Evolutionary conservation across 139 green algal species (phyloP).

Genomic region (Micromonas pusilla): DNA sequence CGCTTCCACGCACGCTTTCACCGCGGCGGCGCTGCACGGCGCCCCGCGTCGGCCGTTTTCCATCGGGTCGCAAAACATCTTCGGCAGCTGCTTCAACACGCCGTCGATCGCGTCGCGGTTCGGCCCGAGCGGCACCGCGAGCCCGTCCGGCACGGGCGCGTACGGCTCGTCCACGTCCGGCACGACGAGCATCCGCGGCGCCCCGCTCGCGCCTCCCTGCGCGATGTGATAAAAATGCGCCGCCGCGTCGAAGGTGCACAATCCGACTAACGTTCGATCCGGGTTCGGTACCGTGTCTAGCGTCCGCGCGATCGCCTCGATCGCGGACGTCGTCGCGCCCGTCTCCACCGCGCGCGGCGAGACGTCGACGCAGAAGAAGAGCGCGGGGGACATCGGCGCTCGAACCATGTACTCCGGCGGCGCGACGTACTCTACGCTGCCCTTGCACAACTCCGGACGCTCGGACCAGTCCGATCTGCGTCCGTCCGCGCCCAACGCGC

Average conservation of each 20-base stretch:
- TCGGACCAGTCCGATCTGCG: constrained; percentile 61
- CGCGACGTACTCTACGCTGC: constrained; percentile 88
- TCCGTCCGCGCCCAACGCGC: constrained; percentile 62
- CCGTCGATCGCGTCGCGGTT: neutral
- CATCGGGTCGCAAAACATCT: neutral
- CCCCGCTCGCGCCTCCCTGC: constrained; percentile 36
- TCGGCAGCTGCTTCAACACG: constrained; percentile 11
- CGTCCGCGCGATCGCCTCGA: constrained; percentile 44
- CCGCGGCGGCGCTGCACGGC: neutral
- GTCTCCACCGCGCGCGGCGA: constrained; percentile 50
- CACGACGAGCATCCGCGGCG: constrained; percentile 72
- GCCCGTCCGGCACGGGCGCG: constrained; percentile 70
- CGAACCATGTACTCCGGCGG: constrained; percentile 82
- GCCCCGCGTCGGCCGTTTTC: neutral
- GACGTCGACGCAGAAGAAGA: constrained; percentile 85
- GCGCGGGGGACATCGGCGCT: constrained; percentile 71
- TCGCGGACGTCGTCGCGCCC: constrained; percentile 51
- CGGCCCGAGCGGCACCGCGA: constrained; percentile 67
- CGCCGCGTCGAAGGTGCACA: constrained; percentile 70
- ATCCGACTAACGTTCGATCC: constrained; percentile 62
- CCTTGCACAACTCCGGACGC: constrained; percentile 73
- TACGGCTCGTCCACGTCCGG: constrained; percentile 81
- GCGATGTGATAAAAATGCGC: constrained; percentile 90
- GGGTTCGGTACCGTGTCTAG: constrained; percentile 57
- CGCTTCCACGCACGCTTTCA: constrained; percentile 42